These are phyloP conservation scores for Obelidium mucronatum DNA, from an alignment of 192 early-diverging fungal genomes.

Conservation along the genomic window DNA sequence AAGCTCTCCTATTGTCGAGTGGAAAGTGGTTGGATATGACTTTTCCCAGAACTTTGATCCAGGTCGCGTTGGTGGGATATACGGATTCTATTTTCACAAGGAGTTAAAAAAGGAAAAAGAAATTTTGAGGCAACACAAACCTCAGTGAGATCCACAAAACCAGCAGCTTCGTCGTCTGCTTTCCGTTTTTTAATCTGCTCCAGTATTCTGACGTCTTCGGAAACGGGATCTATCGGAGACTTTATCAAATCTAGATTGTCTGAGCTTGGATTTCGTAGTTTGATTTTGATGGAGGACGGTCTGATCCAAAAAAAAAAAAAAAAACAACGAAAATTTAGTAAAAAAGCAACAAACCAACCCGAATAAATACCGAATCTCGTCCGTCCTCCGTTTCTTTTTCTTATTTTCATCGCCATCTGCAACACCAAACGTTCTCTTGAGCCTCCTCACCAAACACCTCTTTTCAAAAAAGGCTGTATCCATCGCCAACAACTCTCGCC, in stretches of 20 bases:
- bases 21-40: neutral
- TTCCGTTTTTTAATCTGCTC: conserved; percentile 63
- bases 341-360: too few species aligned
- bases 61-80: neutral
- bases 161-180: conserved; percentile 60
- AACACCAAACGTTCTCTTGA: conserved; percentile 75
- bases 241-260: conserved; percentile 5
- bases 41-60: conserved; percentile 9
- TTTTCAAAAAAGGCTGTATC: conserved; percentile 83
- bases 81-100: neutral
- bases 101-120: neutral
- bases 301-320: too few species aligned
- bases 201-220: conserved; percentile 57
- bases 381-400: conserved; percentile 52
- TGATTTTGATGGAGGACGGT: conserved; percentile 35
- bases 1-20: neutral
- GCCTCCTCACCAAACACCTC: conserved; percentile 64
- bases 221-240: conserved; percentile 33
- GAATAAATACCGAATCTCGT: conserved; percentile 51
- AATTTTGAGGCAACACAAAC: conserved; percentile 41
- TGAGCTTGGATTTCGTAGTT: conserved; percentile 40
- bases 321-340: too few species aligned
- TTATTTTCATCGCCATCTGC: conserved; percentile 56
- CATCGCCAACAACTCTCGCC: conserved; percentile 74
- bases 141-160: conserved; percentile 76